phyloP scores from a whole-genome alignment of 1,139 yeast genomes.

The Entelexis paramagnoliae region DNA sequence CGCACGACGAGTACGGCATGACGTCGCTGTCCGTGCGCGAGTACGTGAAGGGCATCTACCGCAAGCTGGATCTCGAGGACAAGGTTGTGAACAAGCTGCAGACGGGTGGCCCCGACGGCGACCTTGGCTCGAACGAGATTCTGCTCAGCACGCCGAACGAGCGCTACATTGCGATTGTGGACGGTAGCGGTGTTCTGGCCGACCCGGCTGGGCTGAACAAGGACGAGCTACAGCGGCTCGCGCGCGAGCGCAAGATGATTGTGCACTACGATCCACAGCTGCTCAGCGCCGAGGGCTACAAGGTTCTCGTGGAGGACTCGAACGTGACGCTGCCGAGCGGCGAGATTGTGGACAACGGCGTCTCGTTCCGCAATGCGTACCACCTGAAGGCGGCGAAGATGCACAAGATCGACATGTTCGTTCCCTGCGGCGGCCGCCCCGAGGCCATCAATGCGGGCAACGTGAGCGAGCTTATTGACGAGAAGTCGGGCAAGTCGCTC shows the following conservation, averaged over 20 bases:
- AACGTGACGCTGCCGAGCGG: conserved; percentile 76
- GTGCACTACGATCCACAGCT: conserved; percentile 55
- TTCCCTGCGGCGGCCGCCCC: conserved; percentile 99
- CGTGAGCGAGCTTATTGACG: conserved; percentile 62
- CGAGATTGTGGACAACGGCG: conserved; percentile 64
- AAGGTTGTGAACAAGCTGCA: conserved; percentile 67
- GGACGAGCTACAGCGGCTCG: conserved; percentile 65
- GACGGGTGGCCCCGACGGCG: conserved; percentile 99
- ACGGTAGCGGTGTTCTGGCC: conserved; percentile 90
- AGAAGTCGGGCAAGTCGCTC: conserved; percentile 57
- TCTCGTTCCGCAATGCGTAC: conserved; percentile 84
- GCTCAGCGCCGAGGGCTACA: conserved; percentile 65
- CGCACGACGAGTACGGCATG: conserved; percentile 98
- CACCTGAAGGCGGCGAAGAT: conserved; percentile 63
- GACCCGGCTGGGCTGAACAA: conserved; percentile 87
- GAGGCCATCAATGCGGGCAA: conserved; percentile 87
- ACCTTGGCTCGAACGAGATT: conserved; percentile 91
- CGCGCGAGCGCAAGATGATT: conserved; percentile 67
- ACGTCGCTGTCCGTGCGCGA: conserved; percentile 91
- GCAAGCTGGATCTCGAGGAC: conserved; percentile 55
- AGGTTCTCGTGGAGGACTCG: conserved; percentile 76
- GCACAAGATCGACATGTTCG: conserved; percentile 65
- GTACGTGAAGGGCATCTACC: conserved; percentile 79
- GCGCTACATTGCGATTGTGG: conserved; percentile 77
- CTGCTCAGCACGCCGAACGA: conserved; percentile 59